Evolutionary conservation across 345 rosid species (phyloP), one percentile per base, ranked within the genome.

Genomic region (Boechera retrofracta): DNA sequence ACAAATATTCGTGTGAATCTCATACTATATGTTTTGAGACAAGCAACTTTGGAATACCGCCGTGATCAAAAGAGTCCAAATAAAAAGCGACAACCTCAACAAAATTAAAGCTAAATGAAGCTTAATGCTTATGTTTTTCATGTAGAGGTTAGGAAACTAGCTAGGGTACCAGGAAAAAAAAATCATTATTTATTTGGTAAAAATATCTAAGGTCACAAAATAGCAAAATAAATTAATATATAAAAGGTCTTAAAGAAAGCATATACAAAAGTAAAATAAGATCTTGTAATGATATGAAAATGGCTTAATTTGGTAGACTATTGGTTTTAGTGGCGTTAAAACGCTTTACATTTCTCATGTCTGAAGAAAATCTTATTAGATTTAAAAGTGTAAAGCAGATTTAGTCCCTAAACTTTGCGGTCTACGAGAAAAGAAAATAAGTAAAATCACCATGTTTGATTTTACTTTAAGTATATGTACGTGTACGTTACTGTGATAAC

Each of bases 51-150:
- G 26, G 24, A 39, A 32, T 57, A 56, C 28, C 15, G 44, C 28
- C 35, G 13, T 35, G 28, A 39, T 16, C 47, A 11, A 26, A 62
- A 39, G 24, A 26, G 53, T 62, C 18, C 36, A 44, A 44, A 58
- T 29, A 41, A 28, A 63, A 28, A 41, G 24, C 45, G 24, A 71
- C 21, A 38, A 68, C 62, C 29, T 28, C 52, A 29, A 55, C 16
- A 42, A 31, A 28, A 45, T 31, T 58, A 12, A 21, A 35, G 48
- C 15, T 10, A 13, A 24, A 58, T 45, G 10, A 18, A 24, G 60
- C 51, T 61, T 61, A 35, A 5, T 60, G 18, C 26, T 36, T 53
- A 63, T 52, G 28, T 69, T 32, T 47, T 73, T 41, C 42, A 29
- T 62, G 6, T 36, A 60, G 51, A 72, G 8, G 29, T 18, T 48